phyloP scores from a whole-genome alignment of 2,329 filamentous ascomycete species.

The Pochonia chlamydosporia region DNA sequence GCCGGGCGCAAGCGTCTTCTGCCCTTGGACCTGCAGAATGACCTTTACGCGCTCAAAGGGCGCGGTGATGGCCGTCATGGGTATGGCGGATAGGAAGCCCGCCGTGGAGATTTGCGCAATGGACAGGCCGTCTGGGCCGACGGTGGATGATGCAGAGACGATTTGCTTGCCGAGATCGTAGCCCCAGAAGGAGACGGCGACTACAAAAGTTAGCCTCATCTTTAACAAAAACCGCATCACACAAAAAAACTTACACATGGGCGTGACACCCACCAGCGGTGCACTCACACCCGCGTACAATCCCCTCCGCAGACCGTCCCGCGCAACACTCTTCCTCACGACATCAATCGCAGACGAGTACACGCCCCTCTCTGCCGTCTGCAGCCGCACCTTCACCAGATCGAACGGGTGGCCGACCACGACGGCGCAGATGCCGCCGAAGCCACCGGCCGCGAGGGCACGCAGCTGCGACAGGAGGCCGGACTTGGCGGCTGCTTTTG shows the following conservation, averaged over 20 bases:
- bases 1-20: conserved; percentile 80
- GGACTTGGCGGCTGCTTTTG: conserved; percentile 30
- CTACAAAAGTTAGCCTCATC: conserved; percentile 32
- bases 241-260: conserved; percentile 75
- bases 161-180: conserved; percentile 94
- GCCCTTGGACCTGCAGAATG: conserved; percentile 93
- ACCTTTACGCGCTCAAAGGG: conserved; percentile 99
- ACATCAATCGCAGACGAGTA: conserved; percentile 90
- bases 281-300: conserved; percentile 96
- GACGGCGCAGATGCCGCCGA: conserved; percentile 90
- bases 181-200: conserved; percentile 72
- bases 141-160: conserved; percentile 62
- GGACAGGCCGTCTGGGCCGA: conserved; percentile 64
- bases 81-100: conserved; percentile 95
- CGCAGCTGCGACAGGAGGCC: conserved; percentile 53
- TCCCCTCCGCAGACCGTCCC: conserved; percentile 74
- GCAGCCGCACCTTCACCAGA: conserved; percentile 92
- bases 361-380: conserved; percentile 90
- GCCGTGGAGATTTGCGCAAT: conserved; percentile 86
- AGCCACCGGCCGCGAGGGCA: conserved; percentile 82
- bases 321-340: conserved; percentile 78
- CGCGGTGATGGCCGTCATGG: conserved; percentile 97
- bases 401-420: conserved; percentile 96
- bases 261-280: conserved; percentile 90
- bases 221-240: background rate